Evolutionary conservation across 2,329 filamentous ascomycete species (phyloP), one percentile per base, ranked within the genome.

Genomic region (Chrysoporthe austroafricana): DNA sequence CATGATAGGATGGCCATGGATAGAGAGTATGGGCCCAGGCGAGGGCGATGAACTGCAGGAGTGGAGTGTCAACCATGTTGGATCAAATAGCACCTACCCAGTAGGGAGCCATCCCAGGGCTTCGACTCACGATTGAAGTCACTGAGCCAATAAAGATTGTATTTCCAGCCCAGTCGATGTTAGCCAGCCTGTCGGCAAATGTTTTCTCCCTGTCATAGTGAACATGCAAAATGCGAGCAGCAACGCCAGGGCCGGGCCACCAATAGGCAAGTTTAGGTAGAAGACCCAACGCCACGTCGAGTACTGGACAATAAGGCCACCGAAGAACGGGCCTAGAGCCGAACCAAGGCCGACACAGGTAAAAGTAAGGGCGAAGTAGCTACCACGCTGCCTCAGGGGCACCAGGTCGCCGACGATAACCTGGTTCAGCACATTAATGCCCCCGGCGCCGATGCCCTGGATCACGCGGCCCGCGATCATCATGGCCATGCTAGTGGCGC

Each of bases 391-490:
- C 2, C 79, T 74, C 3, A 68, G 39, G 4, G 66, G 63, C 2
- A 74, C 67, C 4, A 74, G 50, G 32, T 73, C 72, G 54, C 67
- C 68, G 44, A 73, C 48, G 44, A 73, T 68, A 39, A 73, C 65
- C 5, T 79, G 76, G 43, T 74, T 70, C 21, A 79, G 71, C 26
- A 77, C 66, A 56, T 72, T 75, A 54, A 81, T 76, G 6, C 79
- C 80, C 9, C 75, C 77, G 2, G 71, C 73, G 0, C 80, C 79
- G 1, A 78, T 62, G 0, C 88, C 87, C 66, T 89, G 86, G 1
- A 90, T 71, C 0, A 69, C 74, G 1, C 80, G 76, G 5, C 78
- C 81, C 3, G 78, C 80, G 16, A 90, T 86, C 2, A 91, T 76
- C 73, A 83, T 81, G 76, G 77, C 8, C 71, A 81, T 0, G 72